phyloP scores from a whole-genome alignment of 192 early-diverging fungal species.

The Phycomyces nitens region DNA sequence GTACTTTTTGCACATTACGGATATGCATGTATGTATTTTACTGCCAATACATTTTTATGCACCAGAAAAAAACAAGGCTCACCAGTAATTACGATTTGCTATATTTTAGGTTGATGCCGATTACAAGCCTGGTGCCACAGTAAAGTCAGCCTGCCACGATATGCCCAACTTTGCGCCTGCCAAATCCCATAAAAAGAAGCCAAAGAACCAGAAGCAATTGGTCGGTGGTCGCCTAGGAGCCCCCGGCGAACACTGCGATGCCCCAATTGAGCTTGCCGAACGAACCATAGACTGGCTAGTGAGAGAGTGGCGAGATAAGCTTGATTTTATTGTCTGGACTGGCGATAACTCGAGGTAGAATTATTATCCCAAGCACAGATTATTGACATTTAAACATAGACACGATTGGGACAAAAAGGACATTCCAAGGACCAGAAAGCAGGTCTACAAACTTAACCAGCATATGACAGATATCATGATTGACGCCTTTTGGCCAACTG shows the following conservation, averaged over 20 bases:
- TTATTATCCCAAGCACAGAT: no score
- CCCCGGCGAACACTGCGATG: slow-evolving; percentile 56
- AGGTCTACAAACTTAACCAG: slow-evolving; percentile 7
- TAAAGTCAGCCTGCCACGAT: slow-evolving; percentile 59
- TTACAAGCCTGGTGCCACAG: slow-evolving; percentile 50
- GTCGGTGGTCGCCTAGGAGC: slow-evolving; percentile 50
- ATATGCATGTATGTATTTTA: slow-evolving; percentile 46
- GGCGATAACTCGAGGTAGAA: slow-evolving; percentile 65
- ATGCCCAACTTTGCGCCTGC: neutral
- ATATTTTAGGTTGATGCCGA: slow-evolving; percentile 43
- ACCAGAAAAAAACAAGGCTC: no score
- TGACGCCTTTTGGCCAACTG: slow-evolving; percentile 3
- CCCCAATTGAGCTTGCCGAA: slow-evolving; percentile 54
- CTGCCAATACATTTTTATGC: no score
- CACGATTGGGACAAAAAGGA: slow-evolving; percentile 14
- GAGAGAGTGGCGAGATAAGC: slow-evolving; percentile 36
- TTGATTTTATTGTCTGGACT: slow-evolving; percentile 75
- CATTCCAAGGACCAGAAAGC: slow-evolving; percentile 3
- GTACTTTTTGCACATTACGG: slow-evolving; percentile 65
- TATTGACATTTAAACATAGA: no score
- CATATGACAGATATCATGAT: slow-evolving; percentile 10
- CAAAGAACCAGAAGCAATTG: slow-evolving; percentile 17
- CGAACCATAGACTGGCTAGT: slow-evolving; percentile 59
- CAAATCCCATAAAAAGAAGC: slow-evolving; percentile 1
- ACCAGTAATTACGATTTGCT: no score